Evolutionary conservation across 2,329 filamentous ascomycete genomes (phyloP), one percentile per base, ranked within the genome.

Genomic region (Diplodia mutila): DNA sequence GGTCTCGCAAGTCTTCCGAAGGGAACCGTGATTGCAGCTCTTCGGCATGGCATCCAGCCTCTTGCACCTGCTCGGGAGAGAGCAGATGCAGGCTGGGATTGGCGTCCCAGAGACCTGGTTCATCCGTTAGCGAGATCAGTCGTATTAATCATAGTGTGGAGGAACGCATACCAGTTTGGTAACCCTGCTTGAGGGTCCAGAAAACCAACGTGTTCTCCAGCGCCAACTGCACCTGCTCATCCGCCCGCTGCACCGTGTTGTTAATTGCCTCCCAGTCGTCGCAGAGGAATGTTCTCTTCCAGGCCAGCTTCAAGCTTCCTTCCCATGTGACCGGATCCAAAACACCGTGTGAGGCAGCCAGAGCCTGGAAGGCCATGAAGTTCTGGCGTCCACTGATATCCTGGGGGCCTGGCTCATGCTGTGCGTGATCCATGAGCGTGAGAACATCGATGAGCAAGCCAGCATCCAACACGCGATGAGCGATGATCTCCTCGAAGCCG

Each of bases 181-280:
- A 84, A 72, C 91, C 87, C 59, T 87, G 84, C 69, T 84, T 85
- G 65, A 93, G 82, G 55, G 92, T 90, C 71, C 82, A 83, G 75
- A 89, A 94, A 5, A 93, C 82, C 32, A 89, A 84, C 4, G 93
- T 97, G 25, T 73, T 66, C 16, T 73, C 70, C 16, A 96, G 79
- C 21, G 86, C 82, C 32, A 85, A 83, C 65, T 89, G 83, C 32
- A 93, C 86, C 69, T 91, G 85, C 3, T 82, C 80, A 73, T 97
- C 93, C 67, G 88, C 87, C 75, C 91, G 90, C 68, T 90, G 84
- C 57, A 90, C 87, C 0, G 91, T 94, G 71, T 92, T 88, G 75
- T 95, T 94, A 75, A 96, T 86, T 68, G 82, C 84, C 29, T 86
- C 82, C 95, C 95, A 99, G 75, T 97, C 88, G 76, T 97, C 94